Base-by-base conservation (phyloP, 306 rosid genomes). In the Cajanus cajan region DNA sequence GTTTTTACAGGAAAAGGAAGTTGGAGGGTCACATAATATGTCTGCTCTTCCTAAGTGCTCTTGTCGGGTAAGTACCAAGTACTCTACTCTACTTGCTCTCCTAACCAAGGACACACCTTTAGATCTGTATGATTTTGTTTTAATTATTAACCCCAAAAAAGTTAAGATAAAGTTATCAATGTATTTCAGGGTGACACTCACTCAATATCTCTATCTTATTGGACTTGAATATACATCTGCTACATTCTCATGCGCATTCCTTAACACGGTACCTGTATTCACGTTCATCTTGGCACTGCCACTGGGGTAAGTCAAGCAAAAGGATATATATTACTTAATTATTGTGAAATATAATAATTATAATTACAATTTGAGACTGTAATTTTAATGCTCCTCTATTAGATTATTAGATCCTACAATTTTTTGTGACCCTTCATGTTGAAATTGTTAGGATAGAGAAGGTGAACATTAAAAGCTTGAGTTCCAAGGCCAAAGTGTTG, bases 221-320 rank as follows among this genome's bases (percentile, higher is more conserved):
- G 98, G 97, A 79, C 97, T 94, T 15, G 77, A 89, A 69, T 86
- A 85, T 79, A 94, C 98, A 31, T 87, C 97, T 24, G 87, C 94
- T 8, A 89, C 97, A 5, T 90, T 89, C 79, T 61, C 97, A 2
- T 94, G 97, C 73, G 98, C 97, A 69, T 94, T 94, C 83, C 74
- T 94, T 85, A 94, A 92, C 81, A 80, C 70, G 77, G 97, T 90
- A 74, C 98, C 95, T 1, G 97, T 86, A 4, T 76, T 83, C 80
- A 92, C 98, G 2, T 94, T 94, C 82, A 63, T 94, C 16, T 16
- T 92, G 47, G 93, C 97, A 1, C 86, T 92, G n/a, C 89, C 92
- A 75, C 78, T 94, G 50, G 89, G 97, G 98, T 94, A 80, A 72
- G 85, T 71, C 19, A 13, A 50, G 48, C 37, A n/a, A 43, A 34